Evolutionary conservation across 2,329 filamentous ascomycete species (phyloP), one percentile per base, ranked within the genome.

Genomic region (Alternaria panax): DNA sequence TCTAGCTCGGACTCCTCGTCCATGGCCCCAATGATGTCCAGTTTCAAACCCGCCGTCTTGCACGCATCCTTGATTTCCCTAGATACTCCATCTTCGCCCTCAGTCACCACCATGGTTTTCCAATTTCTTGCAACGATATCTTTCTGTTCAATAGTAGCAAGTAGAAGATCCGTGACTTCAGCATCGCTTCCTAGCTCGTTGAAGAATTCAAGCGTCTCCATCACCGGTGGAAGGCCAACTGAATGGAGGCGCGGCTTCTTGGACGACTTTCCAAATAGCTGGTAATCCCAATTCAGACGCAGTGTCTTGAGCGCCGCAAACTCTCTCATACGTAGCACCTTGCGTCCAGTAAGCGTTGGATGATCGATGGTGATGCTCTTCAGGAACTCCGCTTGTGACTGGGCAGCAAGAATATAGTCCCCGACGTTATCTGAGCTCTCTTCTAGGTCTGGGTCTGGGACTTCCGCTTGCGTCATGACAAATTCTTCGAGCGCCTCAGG

Each of bases 21-120:
- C 59, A 69, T 53, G 1, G 64, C 69, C 88, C 14, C 88, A 89
- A 69, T 91, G 85, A 75, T 64, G 24, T 73, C 66, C 40, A 75
- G 52, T 25, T 66, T 60, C 50, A 74, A 22, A 2, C 63, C 65
- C 3, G 64, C 63, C 5, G 47, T 42, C 24, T 68, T 69, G 36
- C 72, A 74, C 4, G 64, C 66, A 24, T 70, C 59, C 50, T 73
- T 74, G 20, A 74, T 67, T 8, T 62, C 66, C 11, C 42, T 59
- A 1, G 68, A 59, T 4, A 75, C 65, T 8, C 62, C 61, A 2
- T 68, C 51, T n/a, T 73, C 69, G 5, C 67, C 71, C 14, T 72
- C 73, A 0, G 71, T 67, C 1, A 71, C 69, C 0, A 75, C 58
- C 61, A 75, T 59, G 7, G 48, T 70, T 45, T 68, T 66, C 65